Evolutionary conservation across 495 filamentous ascomycete genomes (phyloP), one percentile per base, ranked within the genome.

Genomic region (Hypoxylon lenormandii): DNA sequence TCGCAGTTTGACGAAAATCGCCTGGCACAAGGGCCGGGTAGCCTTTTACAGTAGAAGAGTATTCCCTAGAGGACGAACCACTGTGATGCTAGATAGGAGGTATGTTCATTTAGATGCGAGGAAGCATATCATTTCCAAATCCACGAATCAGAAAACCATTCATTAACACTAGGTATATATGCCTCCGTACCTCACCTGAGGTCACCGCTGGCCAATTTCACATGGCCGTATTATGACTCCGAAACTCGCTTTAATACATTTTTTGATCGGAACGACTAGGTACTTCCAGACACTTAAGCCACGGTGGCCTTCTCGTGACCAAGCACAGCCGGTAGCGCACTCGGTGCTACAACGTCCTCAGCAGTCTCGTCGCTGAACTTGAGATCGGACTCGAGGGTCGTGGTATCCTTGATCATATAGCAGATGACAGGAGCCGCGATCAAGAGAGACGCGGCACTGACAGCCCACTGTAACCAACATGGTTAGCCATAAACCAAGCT

Each of bases 281-380:
- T 45, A 46, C 26, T 56, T 54, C 30, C 16, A 36, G 23, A 59
- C 38, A 28, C 62, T 60, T 67, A 68, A 13, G 69, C 48, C 19
- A 45, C 50, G 5, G 56, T 42, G 19, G 19, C 55, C 66, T 76
- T 76, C 56, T 67, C 66, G 12, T 50, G 13, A 1, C 57, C 26
- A 16, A 63, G 56, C 11, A 52, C 38, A 11, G 37, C 10, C 50
- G 22, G 46, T 43, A 33, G 30, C 30, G 30, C 30, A 11, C 10
- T 8, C 30, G 30, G 30, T 7, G 71, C 30, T 19, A 67, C 72
- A 1, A 94, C 90, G 68, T 93, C 91, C 56, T 84, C 85, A 2
- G 83, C 66, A 0, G 90, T 94, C 84, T 94, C 91, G 65, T 94
- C 92, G 40, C 89, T 91, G 79, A 92, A 93, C 69, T 87, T 88